Evolutionary conservation across 2,329 filamentous ascomycete species (phyloP), one percentile per base, ranked within the genome.

Genomic region (Aspergillus sp.): DNA sequence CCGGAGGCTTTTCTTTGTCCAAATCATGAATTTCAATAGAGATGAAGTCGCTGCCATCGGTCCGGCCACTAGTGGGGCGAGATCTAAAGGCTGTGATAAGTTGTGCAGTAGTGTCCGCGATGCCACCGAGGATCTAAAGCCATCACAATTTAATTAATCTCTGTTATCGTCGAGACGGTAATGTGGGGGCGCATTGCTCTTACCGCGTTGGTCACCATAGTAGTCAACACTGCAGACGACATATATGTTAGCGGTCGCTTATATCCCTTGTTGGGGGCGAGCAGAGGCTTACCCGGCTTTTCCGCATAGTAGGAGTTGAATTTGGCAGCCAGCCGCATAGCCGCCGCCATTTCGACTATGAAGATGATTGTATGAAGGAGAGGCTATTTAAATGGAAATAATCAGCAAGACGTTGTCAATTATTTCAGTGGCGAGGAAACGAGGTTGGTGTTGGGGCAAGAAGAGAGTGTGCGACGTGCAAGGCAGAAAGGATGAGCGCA

Each of bases 181-280:
- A 47, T 6, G n/a, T 46, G 16, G 16, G 5, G 20, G n/a, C 11
- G 11, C n/a, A 11, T 10, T 20, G 24, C 49, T 36, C 85, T 73
- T 86, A 90, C 89, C 67, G 95, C 91, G 80, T 99, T 99, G 75
- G 94, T 96, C 73, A 97, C 91, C 94, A 99, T 99, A 78, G 96
- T 99, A 63, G 95, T 99, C 71, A 99, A 86, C 47, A 99, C 91
- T 90, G 73, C 60, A 54, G 42, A 60, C 36, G 31, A 58, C 50
- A 20, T 26, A 59, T 32, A 59, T 52, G 67, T 71, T 59, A 70
- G 66, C 59, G 24, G 47, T 47, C 18, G 16, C 20, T 29, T 42
- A 39, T 47, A 49, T 49, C 54, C 49, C 45, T 46, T 47, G 16
- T 1, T 42, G 45, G 10, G 32, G 53, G 52, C 24, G 53, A 52